Percentiles rank a stretch among this genome's conserved stretches.
Evolutionary conservation across 805 yeast genomes (phyloP).

Genomic region (Starmera amethionina): DNA sequence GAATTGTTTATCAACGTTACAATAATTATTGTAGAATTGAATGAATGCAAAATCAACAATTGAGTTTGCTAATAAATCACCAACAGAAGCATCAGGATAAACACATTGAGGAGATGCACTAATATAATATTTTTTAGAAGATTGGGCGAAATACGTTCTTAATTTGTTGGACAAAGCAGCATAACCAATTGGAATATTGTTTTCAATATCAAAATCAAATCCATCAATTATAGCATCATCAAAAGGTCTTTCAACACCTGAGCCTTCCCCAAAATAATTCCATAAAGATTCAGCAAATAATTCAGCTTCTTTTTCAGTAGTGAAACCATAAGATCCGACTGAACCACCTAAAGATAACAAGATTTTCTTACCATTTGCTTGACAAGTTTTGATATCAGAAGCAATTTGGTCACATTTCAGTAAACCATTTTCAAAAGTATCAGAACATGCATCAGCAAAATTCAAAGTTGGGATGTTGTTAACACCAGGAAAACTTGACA

Average conservation of each 20-base stretch:
- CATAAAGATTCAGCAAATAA: conserved; percentile 50
- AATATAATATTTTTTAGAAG: conserved; percentile 56
- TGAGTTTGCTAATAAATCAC: conserved; percentile 47
- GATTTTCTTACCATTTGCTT: conserved; percentile 67
- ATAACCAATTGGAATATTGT: conserved; percentile 50
- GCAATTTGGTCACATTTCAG: conserved; percentile 49
- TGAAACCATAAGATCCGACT: conserved; percentile 75
- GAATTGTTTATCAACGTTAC: conserved; percentile 46
- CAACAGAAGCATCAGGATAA: conserved; percentile 67
- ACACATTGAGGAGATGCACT: conserved; percentile 93
- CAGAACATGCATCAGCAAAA: conserved; percentile 45
- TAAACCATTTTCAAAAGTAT: conserved; percentile 27
- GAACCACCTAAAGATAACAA: conserved; percentile 74
- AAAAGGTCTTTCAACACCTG: conserved; percentile 51
- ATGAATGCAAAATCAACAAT: conserved; percentile 73
- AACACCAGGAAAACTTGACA: conserved; percentile 44
- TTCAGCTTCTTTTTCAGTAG: conserved; percentile 69
- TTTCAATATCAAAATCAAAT: conserved; percentile 87
- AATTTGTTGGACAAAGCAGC: conserved; percentile 47
- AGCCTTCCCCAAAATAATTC: conserved; percentile 55
- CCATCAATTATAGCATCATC: conserved; percentile 77
- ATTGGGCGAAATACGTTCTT: conserved; percentile 41
- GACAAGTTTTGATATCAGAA: conserved; percentile 69
- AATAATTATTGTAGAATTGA: conserved; percentile 85
- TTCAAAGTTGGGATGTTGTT: conserved; percentile 31